A percentile compares a stretch with the other conserved stretches of the same genome.
Evolutionary conservation across 2,329 filamentous ascomycete genomes (phyloP).

Genomic region (Sclerotinia trifoliorum): DNA sequence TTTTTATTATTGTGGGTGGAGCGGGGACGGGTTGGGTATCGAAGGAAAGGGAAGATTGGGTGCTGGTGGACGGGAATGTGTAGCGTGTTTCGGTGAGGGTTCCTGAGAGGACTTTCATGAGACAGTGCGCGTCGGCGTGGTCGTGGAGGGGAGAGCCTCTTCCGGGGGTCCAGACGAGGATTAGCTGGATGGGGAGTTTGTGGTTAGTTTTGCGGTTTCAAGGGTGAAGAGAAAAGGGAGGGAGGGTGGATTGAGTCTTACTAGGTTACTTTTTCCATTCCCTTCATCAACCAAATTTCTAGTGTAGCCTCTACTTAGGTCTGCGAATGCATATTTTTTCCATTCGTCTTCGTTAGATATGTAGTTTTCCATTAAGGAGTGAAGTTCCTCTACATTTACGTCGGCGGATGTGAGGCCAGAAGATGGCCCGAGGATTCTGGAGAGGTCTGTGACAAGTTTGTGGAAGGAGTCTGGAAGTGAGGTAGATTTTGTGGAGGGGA

Average conservation of each 20-base stretch:
- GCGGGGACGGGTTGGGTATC: slow-evolving; percentile 57
- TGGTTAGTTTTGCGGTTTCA: slow-evolving; percentile 1
- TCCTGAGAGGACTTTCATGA: slow-evolving; percentile 83
- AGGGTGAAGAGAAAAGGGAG: neutral
- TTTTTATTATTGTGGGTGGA: slow-evolving; percentile 63
- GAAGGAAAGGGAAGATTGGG: slow-evolving; percentile 41
- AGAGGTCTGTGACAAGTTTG: slow-evolving; percentile 69
- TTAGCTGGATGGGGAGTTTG: slow-evolving; percentile 60
- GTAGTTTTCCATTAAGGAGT: slow-evolving; percentile 72
- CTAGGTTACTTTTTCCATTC: slow-evolving; percentile 64
- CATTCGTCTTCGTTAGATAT: slow-evolving; percentile 67
- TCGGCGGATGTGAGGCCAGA: slow-evolving; percentile 81
- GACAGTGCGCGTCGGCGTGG: slow-evolving; percentile 81
- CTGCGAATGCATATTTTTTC: slow-evolving; percentile 71
- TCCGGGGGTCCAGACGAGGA: slow-evolving; percentile 86
- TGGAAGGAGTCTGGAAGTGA: slow-evolving; percentile 56
- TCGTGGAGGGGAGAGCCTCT: slow-evolving; percentile 85
- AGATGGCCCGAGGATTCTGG: slow-evolving; percentile 70
- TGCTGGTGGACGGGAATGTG: slow-evolving; percentile 49
- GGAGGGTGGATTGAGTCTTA: slow-evolving; percentile 32
- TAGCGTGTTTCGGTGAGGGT: slow-evolving; percentile 70
- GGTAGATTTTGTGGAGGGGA: slow-evolving; percentile 33
- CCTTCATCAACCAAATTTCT: slow-evolving; percentile 87
- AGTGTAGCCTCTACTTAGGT: slow-evolving; percentile 71
- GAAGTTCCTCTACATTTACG: slow-evolving; percentile 71